Evolutionary conservation across 768 basidiomycete species (phyloP).

Genomic region (Sporobolomyces phaffii): DNA sequence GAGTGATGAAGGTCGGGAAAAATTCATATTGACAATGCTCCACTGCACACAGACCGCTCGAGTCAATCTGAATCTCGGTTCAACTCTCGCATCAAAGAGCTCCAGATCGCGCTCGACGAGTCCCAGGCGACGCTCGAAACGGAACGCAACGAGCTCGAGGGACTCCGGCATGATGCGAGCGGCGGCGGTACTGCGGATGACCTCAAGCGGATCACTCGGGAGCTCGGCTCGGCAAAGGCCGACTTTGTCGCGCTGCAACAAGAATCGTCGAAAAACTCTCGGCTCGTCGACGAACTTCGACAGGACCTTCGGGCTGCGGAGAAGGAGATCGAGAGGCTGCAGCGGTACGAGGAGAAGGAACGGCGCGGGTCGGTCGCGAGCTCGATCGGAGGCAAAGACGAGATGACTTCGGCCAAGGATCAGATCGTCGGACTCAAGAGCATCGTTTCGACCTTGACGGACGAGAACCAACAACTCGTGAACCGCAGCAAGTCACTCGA

Average conservation of each 20-base stretch:
- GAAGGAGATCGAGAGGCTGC: slow-evolving; percentile 38
- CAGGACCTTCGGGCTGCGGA: slow-evolving; percentile 42
- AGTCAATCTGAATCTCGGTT: slow-evolving; percentile 59
- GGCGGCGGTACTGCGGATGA: slow-evolving; percentile 59
- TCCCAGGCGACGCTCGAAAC: slow-evolving; percentile 80
- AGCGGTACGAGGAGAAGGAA: neutral
- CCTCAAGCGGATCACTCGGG: slow-evolving; percentile 54
- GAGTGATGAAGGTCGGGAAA: too few relatives aligned
- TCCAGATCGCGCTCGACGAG: slow-evolving; percentile 83
- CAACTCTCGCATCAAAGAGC: slow-evolving; percentile 66
- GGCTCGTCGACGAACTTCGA: slow-evolving; percentile 26
- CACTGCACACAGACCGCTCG: slow-evolving; percentile 16
- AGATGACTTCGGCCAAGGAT: slow-evolving; percentile 47
- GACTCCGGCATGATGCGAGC: slow-evolving; percentile 62
- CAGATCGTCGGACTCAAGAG: slow-evolving; percentile 82
- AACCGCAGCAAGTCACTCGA: slow-evolving; percentile 67
- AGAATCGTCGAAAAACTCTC: slow-evolving; percentile 14
- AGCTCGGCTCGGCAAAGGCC: slow-evolving; percentile 51
- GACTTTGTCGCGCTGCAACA: slow-evolving; percentile 36
- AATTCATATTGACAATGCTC: too few relatives aligned
- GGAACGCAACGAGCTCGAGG: slow-evolving; percentile 83
- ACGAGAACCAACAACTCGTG: slow-evolving; percentile 72
- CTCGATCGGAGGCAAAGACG: slow-evolving; percentile 36
- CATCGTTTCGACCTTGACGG: slow-evolving; percentile 80
- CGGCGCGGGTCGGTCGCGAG: slow-evolving; percentile 22